These are phyloP conservation scores for Apiospora phragmitis DNA, from an alignment of 2,329 filamentous ascomycete genomes.

Conservation along the genomic window DNA sequence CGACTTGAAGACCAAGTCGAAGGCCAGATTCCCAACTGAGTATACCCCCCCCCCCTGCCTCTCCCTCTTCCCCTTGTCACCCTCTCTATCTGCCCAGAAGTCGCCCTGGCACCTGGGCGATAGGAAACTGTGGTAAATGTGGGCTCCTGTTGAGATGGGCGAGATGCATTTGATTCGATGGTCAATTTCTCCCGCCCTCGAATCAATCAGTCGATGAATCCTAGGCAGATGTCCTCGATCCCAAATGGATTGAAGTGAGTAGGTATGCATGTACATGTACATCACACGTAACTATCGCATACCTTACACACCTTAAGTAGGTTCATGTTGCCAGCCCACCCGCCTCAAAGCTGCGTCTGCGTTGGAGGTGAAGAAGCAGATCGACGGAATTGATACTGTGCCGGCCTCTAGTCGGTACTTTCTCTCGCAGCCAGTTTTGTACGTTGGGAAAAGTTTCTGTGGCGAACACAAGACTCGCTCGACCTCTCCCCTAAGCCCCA, in stretches of 20 bases:
- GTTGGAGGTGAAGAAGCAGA: neutral
- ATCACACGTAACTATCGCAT: slow-evolving; percentile 3
- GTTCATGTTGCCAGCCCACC: slow-evolving; percentile 5
- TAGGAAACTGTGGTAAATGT: neutral
- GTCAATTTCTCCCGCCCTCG: neutral
- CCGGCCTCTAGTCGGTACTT: neutral
- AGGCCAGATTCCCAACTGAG: neutral
- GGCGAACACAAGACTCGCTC: slow-evolving; percentile 3
- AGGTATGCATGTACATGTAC: neutral
- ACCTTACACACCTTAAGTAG: slow-evolving; percentile 3
- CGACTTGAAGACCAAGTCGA: neutral
- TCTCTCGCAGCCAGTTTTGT: neutral
- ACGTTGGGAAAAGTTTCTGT: neutral
- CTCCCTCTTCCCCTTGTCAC: neutral
- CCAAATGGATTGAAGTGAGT: neutral
- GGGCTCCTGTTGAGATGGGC: neutral
- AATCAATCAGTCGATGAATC: neutral
- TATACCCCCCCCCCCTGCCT: neutral
- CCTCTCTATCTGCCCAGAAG: neutral
- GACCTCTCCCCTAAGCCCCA: neutral
- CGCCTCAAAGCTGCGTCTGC: neutral
- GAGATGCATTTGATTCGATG: neutral
- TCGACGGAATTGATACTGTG: neutral
- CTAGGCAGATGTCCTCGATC: too few relatives aligned
- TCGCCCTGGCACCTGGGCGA: neutral